A percentile compares a stretch with the other conserved stretches of the same genome.
Conservation (phyloP, 768 basidiomycete genomes). For the Naganishia onofrii region DNA sequence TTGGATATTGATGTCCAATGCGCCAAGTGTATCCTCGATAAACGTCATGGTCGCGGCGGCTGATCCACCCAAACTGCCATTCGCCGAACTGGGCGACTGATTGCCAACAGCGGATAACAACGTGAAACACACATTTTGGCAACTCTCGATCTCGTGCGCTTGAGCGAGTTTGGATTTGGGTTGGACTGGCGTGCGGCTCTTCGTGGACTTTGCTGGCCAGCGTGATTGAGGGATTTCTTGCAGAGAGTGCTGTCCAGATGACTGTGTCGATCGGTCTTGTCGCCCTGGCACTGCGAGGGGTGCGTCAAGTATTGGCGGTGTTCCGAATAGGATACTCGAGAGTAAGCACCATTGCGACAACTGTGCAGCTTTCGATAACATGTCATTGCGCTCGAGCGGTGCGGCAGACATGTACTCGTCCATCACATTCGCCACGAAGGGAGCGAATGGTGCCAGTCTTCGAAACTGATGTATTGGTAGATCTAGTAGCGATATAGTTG, state of each 20-base stretch:
- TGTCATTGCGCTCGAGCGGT: neutral
- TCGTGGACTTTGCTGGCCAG: slow-evolving; percentile 1
- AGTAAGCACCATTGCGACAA: slow-evolving; percentile 25
- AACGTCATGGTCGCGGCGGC: neutral
- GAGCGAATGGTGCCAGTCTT: slow-evolving; percentile 22
- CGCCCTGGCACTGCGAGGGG: no score
- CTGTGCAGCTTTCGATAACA: neutral
- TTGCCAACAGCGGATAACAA: neutral
- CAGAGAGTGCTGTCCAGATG: neutral
- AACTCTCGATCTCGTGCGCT: neutral
- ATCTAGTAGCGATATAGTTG: neutral
- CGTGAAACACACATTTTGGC: neutral
- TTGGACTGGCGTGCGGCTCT: neutral
- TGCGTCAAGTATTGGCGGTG: neutral
- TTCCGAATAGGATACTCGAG: slow-evolving; percentile 21
- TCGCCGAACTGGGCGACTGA: neutral
- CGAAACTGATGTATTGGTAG: slow-evolving; percentile 1
- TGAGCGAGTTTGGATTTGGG: neutral
- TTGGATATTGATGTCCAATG: neutral
- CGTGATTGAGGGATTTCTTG: slow-evolving; percentile 9
- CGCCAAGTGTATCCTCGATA: neutral
- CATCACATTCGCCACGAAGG: neutral
- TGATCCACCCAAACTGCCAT: neutral
- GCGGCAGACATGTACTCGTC: neutral
- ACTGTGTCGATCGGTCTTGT: neutral